Evolutionary conservation across 768 basidiomycete genomes (phyloP).

Genomic region (Coprinopsis cinerea): DNA sequence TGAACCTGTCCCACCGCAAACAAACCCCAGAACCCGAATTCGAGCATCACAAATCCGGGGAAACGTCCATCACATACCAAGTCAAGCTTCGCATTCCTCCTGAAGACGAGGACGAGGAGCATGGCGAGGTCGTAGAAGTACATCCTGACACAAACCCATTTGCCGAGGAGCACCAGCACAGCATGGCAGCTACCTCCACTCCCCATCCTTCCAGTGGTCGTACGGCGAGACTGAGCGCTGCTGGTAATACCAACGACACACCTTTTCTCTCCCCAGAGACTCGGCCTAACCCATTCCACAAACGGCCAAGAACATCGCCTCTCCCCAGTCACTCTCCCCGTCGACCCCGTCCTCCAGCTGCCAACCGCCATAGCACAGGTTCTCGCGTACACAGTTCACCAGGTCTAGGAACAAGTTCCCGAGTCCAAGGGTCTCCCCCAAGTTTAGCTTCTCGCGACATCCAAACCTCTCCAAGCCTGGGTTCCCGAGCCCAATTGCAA

Average conservation of each 20-base stretch:
- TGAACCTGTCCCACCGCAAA: background rate
- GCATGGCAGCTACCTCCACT: background rate
- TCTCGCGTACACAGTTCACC: too few relatives aligned
- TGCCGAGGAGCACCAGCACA: background rate
- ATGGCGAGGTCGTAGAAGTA: background rate
- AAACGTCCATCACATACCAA: background rate
- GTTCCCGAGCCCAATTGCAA: too few relatives aligned
- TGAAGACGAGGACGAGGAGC: background rate
- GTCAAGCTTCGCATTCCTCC: slow-evolving; percentile 2
- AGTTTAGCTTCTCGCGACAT: too few relatives aligned
- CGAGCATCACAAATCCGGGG: background rate
- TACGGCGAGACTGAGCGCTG: slow-evolving; percentile 31
- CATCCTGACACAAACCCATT: background rate
- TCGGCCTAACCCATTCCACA: slow-evolving; percentile 41
- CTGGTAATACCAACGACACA: slow-evolving; percentile 10
- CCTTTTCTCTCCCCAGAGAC: slow-evolving; percentile 4
- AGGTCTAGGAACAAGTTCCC: too few relatives aligned
- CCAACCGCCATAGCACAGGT: too few relatives aligned
- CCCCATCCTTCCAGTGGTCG: too few relatives aligned
- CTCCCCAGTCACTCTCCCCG: slow-evolving; percentile 50
- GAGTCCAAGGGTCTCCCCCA: too few relatives aligned
- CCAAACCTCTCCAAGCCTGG: too few relatives aligned
- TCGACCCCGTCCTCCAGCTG: slow-evolving; percentile 49
- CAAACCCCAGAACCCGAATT: background rate
- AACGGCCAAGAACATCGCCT: slow-evolving; percentile 60